phyloP scores from a whole-genome alignment of 2,329 filamentous ascomycete species.

The Blastomyces parvus region DNA sequence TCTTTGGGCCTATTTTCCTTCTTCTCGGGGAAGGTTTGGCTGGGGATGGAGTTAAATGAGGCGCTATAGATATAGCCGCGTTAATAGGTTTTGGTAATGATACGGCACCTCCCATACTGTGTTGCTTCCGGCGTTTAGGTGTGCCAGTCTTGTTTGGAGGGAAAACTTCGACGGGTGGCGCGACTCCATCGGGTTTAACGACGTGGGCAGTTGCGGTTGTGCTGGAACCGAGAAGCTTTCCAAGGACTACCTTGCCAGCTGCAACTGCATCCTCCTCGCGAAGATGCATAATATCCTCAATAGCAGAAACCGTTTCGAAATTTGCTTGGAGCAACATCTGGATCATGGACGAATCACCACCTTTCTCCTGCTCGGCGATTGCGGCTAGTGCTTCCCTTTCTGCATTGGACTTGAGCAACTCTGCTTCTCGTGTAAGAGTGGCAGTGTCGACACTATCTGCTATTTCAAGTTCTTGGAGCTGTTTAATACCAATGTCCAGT shows the following conservation, averaged over 20 bases:
- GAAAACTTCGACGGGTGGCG: conserved; percentile 46
- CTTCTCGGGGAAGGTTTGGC: conserved; percentile 71
- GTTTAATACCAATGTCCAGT: conserved; percentile 70
- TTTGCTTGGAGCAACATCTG: conserved; percentile 81
- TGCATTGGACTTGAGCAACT: conserved; percentile 73
- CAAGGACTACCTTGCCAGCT: conserved; percentile 67
- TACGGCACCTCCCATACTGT: conserved; percentile 31
- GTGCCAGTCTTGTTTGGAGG: conserved; percentile 64
- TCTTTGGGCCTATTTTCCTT: conserved; percentile 57
- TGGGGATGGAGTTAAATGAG: conserved; percentile 46
- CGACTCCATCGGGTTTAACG: conserved; percentile 74
- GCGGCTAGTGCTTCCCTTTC: conserved; percentile 68
- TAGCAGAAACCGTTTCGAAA: conserved; percentile 78
- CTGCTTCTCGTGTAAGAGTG: conserved; percentile 68
- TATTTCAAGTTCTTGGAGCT: conserved; percentile 62
- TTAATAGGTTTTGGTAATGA: conserved; percentile 20
- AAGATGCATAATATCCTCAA: conserved; percentile 74
- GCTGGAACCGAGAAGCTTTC: conserved; percentile 67
- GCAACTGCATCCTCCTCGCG: conserved; percentile 72
- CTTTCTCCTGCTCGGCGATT: conserved; percentile 74
- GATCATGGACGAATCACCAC: conserved; percentile 64
- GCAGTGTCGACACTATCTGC: conserved; percentile 59
- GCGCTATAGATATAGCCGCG: conserved; percentile 25
- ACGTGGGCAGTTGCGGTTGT: conserved; percentile 67
- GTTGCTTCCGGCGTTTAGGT: conserved; percentile 59